phyloP scores from a whole-genome alignment of 2,329 filamentous ascomycete species.

The Cordyceps javanica region DNA sequence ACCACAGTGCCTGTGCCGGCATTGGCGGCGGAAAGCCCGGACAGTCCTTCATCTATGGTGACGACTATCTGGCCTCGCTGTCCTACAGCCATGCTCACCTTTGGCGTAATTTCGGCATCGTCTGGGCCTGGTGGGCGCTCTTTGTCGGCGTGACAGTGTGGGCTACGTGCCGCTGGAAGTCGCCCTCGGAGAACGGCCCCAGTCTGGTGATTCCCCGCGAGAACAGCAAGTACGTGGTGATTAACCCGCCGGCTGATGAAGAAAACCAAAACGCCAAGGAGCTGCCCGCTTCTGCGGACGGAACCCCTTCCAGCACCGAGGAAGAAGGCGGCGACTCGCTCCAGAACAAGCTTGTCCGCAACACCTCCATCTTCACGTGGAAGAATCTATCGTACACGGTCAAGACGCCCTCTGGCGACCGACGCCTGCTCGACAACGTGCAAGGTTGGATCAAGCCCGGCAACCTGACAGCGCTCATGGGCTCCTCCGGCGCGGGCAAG shows the following conservation, averaged over 20 bases:
- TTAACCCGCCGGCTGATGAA: conserved; percentile 35
- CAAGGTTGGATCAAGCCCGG: conserved; percentile 81
- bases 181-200: conserved; percentile 44
- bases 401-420: conserved; percentile 53
- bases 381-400: conserved; percentile 67
- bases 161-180: conserved; percentile 51
- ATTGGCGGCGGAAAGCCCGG: conserved; percentile 49
- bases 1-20: conserved; percentile 49
- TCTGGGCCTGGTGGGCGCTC: conserved; percentile 58
- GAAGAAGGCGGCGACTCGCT: conserved; percentile 14
- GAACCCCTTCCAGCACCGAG: conserved; percentile 29
- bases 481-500: conserved; percentile 76
- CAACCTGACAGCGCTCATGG: conserved; percentile 74
- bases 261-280: conserved; percentile 34
- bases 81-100: conserved; percentile 46
- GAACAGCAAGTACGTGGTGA: conserved; percentile 23
- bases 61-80: conserved; percentile 51
- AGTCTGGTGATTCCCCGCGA: conserved; percentile 58
- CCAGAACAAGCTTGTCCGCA: conserved; percentile 43
- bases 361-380: conserved; percentile 68
- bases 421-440: conserved; percentile 69
- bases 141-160: conserved; percentile 53
- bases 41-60: conserved; percentile 44
- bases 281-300: conserved; percentile 1
- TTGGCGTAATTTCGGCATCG: conserved; percentile 56